Evolutionary conservation across 164 flowering plant species (phyloP).

Genomic region (Chloranthus sessilifolius): DNA sequence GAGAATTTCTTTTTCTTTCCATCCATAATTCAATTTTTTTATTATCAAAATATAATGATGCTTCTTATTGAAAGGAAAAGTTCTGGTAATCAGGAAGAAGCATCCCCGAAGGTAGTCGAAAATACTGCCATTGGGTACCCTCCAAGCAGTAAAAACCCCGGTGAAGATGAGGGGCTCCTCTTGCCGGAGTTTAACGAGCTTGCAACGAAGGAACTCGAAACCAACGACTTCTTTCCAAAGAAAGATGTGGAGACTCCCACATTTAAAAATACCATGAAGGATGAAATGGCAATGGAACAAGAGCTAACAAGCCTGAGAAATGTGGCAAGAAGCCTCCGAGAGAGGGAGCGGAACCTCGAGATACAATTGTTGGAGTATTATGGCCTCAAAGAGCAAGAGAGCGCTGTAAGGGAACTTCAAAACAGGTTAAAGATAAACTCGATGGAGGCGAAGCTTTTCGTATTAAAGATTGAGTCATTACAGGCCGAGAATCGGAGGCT

Average conservation of each 20-base stretch:
- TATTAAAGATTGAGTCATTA: slow-evolving; percentile 66
- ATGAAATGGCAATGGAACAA: slow-evolving; percentile 32
- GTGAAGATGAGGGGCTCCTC: slow-evolving; percentile 44
- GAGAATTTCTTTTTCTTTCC: too few species aligned
- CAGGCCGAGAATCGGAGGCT: slow-evolving; percentile 66
- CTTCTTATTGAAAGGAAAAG: too few species aligned
- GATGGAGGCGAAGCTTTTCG: slow-evolving; percentile 66
- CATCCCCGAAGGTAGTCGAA: slow-evolving; percentile 15
- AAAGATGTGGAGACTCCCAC: slow-evolving; percentile 29
- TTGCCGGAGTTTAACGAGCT: slow-evolving; percentile 61
- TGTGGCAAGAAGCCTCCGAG: slow-evolving; percentile 48
- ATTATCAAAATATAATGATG: too few species aligned
- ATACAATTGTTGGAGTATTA: slow-evolving; percentile 75
- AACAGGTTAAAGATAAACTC: slow-evolving; percentile 57
- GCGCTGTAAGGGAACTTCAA: slow-evolving; percentile 67
- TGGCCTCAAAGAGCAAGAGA: slow-evolving; percentile 85
- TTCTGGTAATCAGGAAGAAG: too few species aligned
- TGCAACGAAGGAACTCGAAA: slow-evolving; percentile 38
- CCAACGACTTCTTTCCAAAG: slow-evolving; percentile 21
- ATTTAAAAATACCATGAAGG: slow-evolving; percentile 1
- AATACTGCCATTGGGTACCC: slow-evolving; percentile 24
- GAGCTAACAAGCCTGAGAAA: slow-evolving; percentile 48
- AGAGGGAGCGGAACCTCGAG: slow-evolving; percentile 74
- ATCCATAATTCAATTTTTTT: too few species aligned
- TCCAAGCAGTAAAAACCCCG: slow-evolving; percentile 32